Evolutionary conservation across 2,329 filamentous ascomycete species (phyloP), one percentile per base, ranked within the genome.

Genomic region (Calonectria fujianensis): DNA sequence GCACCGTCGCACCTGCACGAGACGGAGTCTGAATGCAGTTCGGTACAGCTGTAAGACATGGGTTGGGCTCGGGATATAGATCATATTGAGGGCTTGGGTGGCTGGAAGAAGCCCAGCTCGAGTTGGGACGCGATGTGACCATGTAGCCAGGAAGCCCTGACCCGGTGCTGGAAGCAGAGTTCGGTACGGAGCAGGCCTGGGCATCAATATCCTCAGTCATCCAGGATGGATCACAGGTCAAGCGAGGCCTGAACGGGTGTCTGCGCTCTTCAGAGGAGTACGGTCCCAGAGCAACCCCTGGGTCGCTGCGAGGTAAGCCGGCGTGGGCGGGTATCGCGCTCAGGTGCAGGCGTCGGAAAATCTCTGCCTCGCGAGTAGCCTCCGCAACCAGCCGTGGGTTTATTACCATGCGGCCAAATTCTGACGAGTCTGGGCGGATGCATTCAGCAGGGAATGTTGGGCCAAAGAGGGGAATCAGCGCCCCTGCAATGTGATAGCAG

Each of bases 381-480:
- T 87, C 84, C 29, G 83, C 80, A 24, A 94, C 88, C 54, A 93
- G 89, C 0, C 84, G 82, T 3, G 86, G 86, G 70, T 91, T 88
- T 79, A 96, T 95, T 29, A 90, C 85, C 93, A 95, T 94, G 61
- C 89, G 89, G 14, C 89, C 90, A 82, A 92, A 95, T 18, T 89
- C 89, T n/a, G 90, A 86, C 45, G 93, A 88, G n/a, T 90, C 88
- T 1, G 92, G 92, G 1, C 86, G 89, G 18, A 93, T 86, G 83
- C 97, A 99, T 59, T 92, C 86, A 4, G 89, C 88, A 3, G 95
- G 93, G 83, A 99, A 99, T 51, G 92, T 90, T 16, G 92, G 90
- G 0, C 97, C 97, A 83, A 99, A 99, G 74, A 99, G 89, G 7
- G 97, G 97, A 11, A 97, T 97, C 70, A 99, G 87, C 0, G 94